Evolutionary conservation across 176 grass and related monocot genomes (phyloP).

Genomic region (Dactylis glomerata): DNA sequence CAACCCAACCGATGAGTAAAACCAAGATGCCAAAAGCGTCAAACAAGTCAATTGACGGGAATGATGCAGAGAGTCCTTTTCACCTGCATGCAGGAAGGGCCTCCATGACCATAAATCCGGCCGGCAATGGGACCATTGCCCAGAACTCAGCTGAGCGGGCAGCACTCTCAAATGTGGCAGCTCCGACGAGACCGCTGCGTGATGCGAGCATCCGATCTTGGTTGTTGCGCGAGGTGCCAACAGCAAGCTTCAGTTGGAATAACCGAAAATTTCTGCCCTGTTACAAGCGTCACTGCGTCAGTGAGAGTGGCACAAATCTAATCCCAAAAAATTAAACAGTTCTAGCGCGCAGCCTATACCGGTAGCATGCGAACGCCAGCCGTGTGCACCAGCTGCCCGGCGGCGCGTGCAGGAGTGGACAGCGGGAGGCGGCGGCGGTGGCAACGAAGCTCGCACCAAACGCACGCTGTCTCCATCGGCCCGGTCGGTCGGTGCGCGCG

Average conservation of each 20-base stretch:
- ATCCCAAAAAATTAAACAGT: not conserved
- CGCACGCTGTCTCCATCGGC: constrained; percentile 19
- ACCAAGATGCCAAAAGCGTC: not conserved
- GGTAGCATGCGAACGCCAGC: too few species aligned
- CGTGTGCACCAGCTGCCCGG: not conserved
- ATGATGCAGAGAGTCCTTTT: constrained; percentile 12
- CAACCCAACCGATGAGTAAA: not conserved
- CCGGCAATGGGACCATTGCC: not conserved
- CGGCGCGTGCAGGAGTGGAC: not conserved
- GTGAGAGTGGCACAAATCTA: too few species aligned
- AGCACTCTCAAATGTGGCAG: not conserved
- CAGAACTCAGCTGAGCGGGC: not conserved
- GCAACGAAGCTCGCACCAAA: constrained; percentile 11
- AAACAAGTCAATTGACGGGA: not conserved
- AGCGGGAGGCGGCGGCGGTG: not conserved
- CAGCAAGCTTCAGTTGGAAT: not conserved
- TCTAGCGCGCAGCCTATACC: not conserved
- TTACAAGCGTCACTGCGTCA: too few species aligned
- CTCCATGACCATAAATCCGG: not conserved
- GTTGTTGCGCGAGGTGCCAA: not conserved
- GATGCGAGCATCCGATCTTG: not conserved
- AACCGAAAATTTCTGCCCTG: too few species aligned
- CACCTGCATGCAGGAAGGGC: constrained; percentile 6
- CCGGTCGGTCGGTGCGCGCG: not conserved
- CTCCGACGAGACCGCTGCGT: not conserved